A percentile compares a stretch with the other conserved stretches of the same genome.
These are phyloP conservation scores for Cunninghamia lanceolata DNA, from an alignment of 75 land plant species.

Conservation along the genomic window DNA sequence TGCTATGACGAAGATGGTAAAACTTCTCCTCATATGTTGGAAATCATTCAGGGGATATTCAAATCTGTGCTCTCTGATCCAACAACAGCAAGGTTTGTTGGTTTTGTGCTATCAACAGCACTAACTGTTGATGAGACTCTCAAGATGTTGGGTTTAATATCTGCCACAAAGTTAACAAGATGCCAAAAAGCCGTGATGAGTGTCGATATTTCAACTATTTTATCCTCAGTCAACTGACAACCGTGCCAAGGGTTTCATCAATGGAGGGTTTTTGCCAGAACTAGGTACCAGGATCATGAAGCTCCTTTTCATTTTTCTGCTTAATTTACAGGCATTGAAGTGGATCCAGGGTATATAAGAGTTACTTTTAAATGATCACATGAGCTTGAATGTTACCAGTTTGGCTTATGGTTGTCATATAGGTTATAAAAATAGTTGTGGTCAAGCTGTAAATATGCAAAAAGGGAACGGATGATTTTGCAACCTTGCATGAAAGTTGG, in stretches of 20 bases:
- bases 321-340: not conserved
- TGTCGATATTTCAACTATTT: no score
- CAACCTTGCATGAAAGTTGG: not conserved
- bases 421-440: no score
- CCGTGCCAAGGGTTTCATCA: no score
- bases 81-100: slow-evolving; percentile 52
- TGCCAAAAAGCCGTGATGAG: no score
- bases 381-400: no score
- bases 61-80: no score
- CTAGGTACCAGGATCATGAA: not conserved
- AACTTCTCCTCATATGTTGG: no score
- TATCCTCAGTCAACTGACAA: no score
- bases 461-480: not conserved
- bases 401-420: no score
- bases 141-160: slow-evolving; percentile 14
- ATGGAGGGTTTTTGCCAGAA: not conserved
- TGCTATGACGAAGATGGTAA: slow-evolving; percentile 51
- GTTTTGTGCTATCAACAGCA: slow-evolving; percentile 73
- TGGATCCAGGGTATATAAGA: not conserved
- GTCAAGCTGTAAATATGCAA: not conserved
- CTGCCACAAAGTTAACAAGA: no score
- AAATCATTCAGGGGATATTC: no score
- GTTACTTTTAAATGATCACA: not conserved
- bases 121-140: slow-evolving; percentile 58
- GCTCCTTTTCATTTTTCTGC: not conserved